Evolutionary conservation across 2,329 filamentous ascomycete species (phyloP).

Genomic region (Albifimbria verrucaria): DNA sequence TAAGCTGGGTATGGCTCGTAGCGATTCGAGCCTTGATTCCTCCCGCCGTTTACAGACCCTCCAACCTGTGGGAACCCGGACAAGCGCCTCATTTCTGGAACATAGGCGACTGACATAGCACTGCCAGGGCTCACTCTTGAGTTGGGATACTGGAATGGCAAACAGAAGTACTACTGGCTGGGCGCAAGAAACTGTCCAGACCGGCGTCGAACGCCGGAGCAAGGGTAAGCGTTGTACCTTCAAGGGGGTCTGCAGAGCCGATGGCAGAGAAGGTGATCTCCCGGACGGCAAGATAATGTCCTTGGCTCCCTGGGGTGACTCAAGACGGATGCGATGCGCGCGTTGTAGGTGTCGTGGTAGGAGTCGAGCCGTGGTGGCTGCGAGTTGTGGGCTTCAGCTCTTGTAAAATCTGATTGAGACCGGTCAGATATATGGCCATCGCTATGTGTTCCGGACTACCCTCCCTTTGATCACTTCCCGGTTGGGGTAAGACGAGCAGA

Average conservation of each 20-base stretch:
- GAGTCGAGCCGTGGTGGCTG: not conserved
- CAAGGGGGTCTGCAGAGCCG: not conserved
- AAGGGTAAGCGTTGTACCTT: not conserved
- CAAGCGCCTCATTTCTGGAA: not conserved
- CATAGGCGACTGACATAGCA: not conserved
- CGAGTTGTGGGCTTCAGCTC: not conserved
- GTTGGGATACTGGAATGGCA: not conserved
- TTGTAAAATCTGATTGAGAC: not conserved
- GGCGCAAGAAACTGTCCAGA: not conserved
- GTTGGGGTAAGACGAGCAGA: not conserved
- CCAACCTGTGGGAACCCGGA: too few relatives aligned
- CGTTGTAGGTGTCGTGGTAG: not conserved
- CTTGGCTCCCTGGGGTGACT: not conserved
- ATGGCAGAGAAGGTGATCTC: not conserved
- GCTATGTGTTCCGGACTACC: not conserved
- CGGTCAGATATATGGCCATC: not conserved
- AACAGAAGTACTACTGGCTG: not conserved
- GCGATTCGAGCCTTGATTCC: not conserved
- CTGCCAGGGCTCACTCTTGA: not conserved
- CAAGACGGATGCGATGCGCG: not conserved
- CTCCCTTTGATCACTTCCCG: not conserved
- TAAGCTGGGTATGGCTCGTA: not conserved
- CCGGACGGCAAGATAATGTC: not conserved
- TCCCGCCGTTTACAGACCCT: not conserved
- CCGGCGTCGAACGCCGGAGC: not conserved